Conservation (phyloP, 176 grass and related monocot species). For the Raddia distichophylla region DNA sequence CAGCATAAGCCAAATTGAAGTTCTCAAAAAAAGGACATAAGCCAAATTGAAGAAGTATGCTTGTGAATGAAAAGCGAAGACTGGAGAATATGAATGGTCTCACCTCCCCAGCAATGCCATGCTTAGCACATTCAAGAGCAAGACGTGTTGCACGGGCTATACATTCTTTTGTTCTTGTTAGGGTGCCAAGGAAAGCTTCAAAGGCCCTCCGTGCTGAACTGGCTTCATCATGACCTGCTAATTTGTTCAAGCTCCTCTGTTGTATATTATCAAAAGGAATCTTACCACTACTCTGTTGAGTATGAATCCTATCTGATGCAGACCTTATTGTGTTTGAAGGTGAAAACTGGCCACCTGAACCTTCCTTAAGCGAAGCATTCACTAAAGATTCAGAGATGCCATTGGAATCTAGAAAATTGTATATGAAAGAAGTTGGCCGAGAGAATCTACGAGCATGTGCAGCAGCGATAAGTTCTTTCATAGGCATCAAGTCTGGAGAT, state of each 20-base stretch:
- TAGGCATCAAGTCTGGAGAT: slow-evolving; percentile 58
- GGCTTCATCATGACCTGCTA: slow-evolving; percentile 56
- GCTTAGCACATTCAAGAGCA: slow-evolving; percentile 91
- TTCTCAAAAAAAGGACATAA: not conserved
- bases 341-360: slow-evolving; percentile 54
- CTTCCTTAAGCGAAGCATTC: slow-evolving; percentile 63
- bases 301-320: slow-evolving; percentile 51
- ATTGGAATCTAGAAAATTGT: slow-evolving; percentile 61
- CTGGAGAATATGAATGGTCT: slow-evolving; percentile 40
- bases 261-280: slow-evolving; percentile 50
- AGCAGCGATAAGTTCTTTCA: slow-evolving; percentile 81
- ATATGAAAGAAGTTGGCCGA: slow-evolving; percentile 62
- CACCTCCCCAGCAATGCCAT: slow-evolving; percentile 97
- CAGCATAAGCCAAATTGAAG: slow-evolving; percentile 26
- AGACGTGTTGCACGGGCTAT: slow-evolving; percentile 93
- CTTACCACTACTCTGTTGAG: slow-evolving; percentile 48
- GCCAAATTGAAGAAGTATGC: slow-evolving; percentile 1
- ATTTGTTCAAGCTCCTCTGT: slow-evolving; percentile 50
- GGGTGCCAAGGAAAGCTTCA: slow-evolving; percentile 74
- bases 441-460: slow-evolving; percentile 59
- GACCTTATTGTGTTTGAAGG: slow-evolving; percentile 54
- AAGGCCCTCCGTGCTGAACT: slow-evolving; percentile 71
- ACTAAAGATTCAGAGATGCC: slow-evolving; percentile 46
- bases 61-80: slow-evolving; percentile 36
- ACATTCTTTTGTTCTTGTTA: slow-evolving; percentile 94